A percentile compares a stretch with the other conserved stretches of the same genome.
Conservation (phyloP, 306 rosid species). For the Fragaria iinumae region DNA sequence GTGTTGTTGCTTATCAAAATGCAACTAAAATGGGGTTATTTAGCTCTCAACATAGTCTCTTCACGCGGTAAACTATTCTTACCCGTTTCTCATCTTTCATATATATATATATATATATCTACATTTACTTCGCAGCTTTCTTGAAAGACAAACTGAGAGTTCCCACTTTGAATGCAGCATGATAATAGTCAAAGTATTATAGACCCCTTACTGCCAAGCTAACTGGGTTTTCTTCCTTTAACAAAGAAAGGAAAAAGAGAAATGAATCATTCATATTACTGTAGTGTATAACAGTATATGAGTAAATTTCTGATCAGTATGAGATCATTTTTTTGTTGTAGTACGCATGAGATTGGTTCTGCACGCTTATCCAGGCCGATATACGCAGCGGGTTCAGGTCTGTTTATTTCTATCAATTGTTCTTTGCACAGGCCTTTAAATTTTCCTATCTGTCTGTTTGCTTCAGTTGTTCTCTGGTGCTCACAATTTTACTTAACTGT, state of each 20-base stretch:
- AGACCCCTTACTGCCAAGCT: not conserved
- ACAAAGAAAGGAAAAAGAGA: not conserved
- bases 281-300: not conserved
- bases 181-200: not conserved
- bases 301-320: conserved; percentile 1
- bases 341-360: conserved; percentile 19
- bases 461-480: not conserved
- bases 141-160: not conserved
- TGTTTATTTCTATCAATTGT: not conserved
- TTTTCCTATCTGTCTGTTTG: not conserved
- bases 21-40: conserved; percentile 21
- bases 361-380: conserved; percentile 19
- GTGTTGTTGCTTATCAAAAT: conserved; percentile 14
- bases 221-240: not conserved
- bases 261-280: not conserved
- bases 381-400: conserved; percentile 45
- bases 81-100: not conserved
- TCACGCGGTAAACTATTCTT: conserved; percentile 27
- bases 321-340: conserved; percentile 16
- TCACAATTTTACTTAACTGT: conserved; percentile 9
- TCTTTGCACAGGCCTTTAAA: not conserved
- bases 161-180: not conserved
- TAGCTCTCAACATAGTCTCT: conserved; percentile 14
- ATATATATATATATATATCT: not conserved
- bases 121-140: not conserved